These are phyloP conservation scores for Quercus bicolor DNA, from an alignment of 306 rosid genomes.

Conservation along the genomic window DNA sequence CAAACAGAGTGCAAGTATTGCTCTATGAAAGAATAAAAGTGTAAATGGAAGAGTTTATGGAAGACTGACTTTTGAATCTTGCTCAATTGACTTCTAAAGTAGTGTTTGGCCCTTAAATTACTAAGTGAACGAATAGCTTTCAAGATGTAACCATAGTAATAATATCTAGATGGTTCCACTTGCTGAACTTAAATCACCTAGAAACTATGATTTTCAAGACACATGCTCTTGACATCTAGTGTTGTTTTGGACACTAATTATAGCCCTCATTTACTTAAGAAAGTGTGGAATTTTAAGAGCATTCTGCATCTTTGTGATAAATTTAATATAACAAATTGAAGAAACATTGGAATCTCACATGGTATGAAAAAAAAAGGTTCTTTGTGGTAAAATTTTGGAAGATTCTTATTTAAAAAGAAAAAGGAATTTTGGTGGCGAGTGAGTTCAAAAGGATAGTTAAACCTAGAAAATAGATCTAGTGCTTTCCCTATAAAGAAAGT, in stretches of 20 bases:
- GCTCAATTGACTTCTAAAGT: neutral
- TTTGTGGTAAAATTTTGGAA: neutral
- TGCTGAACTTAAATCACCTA: neutral
- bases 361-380: neutral
- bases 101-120: neutral
- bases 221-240: neutral
- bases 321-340: neutral
- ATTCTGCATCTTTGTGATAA: neutral
- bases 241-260: neutral
- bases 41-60: neutral
- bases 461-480: neutral
- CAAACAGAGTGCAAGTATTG: neutral
- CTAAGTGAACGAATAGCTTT: neutral
- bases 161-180: neutral
- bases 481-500: neutral
- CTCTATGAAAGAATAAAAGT: neutral
- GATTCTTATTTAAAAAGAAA: neutral
- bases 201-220: neutral
- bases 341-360: neutral
- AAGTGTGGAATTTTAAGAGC: neutral
- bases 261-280: neutral
- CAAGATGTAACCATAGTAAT: neutral
- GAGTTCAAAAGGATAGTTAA: neutral
- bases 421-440: neutral
- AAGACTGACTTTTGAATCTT: neutral